These are phyloP conservation scores for Pilaira anomala DNA, from an alignment of 192 early-diverging fungal genomes.

Conservation along the genomic window DNA sequence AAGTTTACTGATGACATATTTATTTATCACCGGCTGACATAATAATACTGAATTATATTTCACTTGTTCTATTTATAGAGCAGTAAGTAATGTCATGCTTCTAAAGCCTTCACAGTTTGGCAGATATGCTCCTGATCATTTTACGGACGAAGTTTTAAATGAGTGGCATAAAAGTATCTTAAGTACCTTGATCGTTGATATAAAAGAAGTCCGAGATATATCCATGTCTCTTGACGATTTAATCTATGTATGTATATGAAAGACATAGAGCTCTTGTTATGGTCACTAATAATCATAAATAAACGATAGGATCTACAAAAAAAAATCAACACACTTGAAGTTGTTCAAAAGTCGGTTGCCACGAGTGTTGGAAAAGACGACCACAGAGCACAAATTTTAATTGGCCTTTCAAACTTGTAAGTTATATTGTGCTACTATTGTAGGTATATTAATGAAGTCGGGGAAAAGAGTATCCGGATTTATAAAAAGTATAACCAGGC, in stretches of 20 bases:
- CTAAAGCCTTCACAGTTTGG: not conserved
- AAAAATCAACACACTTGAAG: slow-evolving; percentile 6
- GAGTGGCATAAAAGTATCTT: slow-evolving; percentile 7
- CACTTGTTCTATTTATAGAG: not conserved
- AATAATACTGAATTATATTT: not conserved
- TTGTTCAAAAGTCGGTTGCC: slow-evolving; percentile 8
- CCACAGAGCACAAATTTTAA: slow-evolving; percentile 1
- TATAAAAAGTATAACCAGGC: too few species aligned
- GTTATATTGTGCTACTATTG: slow-evolving; percentile 6
- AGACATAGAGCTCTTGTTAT: slow-evolving; percentile 4
- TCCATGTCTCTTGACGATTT: slow-evolving; percentile 6
- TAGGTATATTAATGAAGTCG: too few species aligned
- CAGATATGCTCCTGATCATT: not conserved
- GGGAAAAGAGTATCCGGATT: too few species aligned
- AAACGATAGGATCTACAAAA: slow-evolving; percentile 7
- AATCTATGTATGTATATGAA: slow-evolving; percentile 11
- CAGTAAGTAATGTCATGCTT: not conserved
- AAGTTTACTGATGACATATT: not conserved
- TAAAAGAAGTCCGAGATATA: slow-evolving; percentile 7
- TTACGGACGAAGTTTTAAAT: not conserved
- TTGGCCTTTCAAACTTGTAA: slow-evolving; percentile 7
- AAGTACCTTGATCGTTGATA: not conserved
- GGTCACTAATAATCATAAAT: slow-evolving; percentile 2
- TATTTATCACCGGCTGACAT: not conserved
- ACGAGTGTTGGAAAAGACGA: slow-evolving; percentile 6